phyloP scores from a whole-genome alignment of 1,284 basidiomycete species.

The Pseudozyma thailandica region DNA sequence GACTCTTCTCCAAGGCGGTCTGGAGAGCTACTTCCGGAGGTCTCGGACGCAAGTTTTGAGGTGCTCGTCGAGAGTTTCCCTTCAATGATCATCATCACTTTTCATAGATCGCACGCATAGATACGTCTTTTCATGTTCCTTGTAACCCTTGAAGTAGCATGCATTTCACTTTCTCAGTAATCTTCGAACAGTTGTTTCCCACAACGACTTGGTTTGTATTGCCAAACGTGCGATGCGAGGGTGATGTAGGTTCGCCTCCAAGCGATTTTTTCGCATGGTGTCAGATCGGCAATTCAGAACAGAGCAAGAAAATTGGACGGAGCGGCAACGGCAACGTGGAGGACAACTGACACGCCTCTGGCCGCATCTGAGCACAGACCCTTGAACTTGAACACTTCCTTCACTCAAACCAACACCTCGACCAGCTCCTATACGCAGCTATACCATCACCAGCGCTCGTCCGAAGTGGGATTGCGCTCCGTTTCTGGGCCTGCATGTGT shows the following conservation, averaged over 20 bases:
- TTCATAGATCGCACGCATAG: too few species aligned
- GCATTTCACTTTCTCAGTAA: not conserved
- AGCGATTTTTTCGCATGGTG: not conserved
- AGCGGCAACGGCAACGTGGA: slow-evolving; percentile 11
- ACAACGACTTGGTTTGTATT: not conserved
- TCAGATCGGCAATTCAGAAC: not conserved
- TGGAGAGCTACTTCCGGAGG: slow-evolving; percentile 56
- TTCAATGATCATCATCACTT: too few species aligned
- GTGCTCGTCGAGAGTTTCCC: too few species aligned
- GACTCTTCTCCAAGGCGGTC: slow-evolving; percentile 53
- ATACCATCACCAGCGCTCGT: too few species aligned
- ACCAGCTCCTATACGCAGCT: not conserved
- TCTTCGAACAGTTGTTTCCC: slow-evolving; percentile 1
- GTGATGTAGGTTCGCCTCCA: not conserved
- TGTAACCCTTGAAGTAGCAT: too few species aligned
- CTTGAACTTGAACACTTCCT: not conserved
- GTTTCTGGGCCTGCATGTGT: not conserved
- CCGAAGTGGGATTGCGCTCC: too few species aligned
- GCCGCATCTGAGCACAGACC: slow-evolving; percentile 11
- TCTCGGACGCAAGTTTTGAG: slow-evolving; percentile 38
- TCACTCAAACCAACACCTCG: not conserved
- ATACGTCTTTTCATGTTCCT: too few species aligned
- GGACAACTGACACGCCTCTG: slow-evolving; percentile 4
- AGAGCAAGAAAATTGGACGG: not conserved
- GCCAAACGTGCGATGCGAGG: not conserved